Evolutionary conservation across 2,329 filamentous ascomycete species (phyloP).

Genomic region (Penicillium concentricum): DNA sequence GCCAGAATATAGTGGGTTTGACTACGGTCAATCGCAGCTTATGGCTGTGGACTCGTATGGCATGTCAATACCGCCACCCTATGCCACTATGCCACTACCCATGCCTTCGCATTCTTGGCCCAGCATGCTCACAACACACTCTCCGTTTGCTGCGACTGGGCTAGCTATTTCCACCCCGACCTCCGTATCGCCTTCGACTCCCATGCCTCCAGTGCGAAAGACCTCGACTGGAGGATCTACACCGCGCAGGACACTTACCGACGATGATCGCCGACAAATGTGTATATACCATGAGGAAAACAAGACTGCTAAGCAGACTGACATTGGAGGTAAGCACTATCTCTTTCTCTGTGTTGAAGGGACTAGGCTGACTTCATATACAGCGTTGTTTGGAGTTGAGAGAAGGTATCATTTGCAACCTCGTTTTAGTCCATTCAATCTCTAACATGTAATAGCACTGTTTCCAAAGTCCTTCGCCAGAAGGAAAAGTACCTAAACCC

Average conservation of each 20-base stretch:
- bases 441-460: slow-evolving; percentile 64
- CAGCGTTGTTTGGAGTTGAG: slow-evolving; percentile 90
- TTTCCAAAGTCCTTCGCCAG: slow-evolving; percentile 94
- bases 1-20: slow-evolving; percentile 65
- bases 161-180: slow-evolving; percentile 56
- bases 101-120: slow-evolving; percentile 72
- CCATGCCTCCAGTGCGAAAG: slow-evolving; percentile 34
- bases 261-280: slow-evolving; percentile 87
- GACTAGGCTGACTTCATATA: slow-evolving; percentile 18
- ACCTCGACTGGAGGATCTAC: slow-evolving; percentile 54
- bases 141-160: slow-evolving; percentile 60
- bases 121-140: slow-evolving; percentile 74
- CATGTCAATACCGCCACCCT: slow-evolving; percentile 58
- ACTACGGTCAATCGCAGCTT: slow-evolving; percentile 62
- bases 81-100: slow-evolving; percentile 64
- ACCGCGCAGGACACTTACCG: slow-evolving; percentile 82
- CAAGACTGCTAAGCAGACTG: slow-evolving; percentile 87
- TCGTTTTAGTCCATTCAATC: slow-evolving; percentile 17
- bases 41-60: slow-evolving; percentile 59
- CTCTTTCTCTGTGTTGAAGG: neutral
- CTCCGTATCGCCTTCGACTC: slow-evolving; percentile 54
- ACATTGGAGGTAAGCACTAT: slow-evolving; percentile 74
- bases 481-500: slow-evolving; percentile 90
- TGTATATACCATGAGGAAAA: slow-evolving; percentile 91
- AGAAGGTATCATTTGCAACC: slow-evolving; percentile 67